phyloP scores from a whole-genome alignment of 1,139 yeast genomes.

The Yarrowia galli region DNA sequence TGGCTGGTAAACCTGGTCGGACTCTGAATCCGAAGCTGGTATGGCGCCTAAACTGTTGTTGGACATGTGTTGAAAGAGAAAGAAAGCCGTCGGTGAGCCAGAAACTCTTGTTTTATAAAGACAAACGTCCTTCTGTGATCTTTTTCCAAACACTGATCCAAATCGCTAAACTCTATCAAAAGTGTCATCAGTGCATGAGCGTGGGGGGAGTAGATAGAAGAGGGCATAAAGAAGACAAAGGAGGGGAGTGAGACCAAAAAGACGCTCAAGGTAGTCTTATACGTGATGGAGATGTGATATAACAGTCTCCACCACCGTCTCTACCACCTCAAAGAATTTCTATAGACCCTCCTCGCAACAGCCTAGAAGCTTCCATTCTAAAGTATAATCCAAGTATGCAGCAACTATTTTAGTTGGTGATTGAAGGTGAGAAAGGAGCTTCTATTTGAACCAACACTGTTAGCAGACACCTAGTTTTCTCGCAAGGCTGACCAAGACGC shows the following conservation, averaged over 20 bases:
- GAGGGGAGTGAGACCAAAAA: too few relatives aligned
- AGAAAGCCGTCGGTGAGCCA: not conserved
- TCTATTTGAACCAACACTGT: too few relatives aligned
- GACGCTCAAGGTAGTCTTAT: too few relatives aligned
- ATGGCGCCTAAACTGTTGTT: constrained; percentile 29
- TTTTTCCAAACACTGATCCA: constrained; percentile 22
- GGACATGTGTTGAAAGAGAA: not conserved
- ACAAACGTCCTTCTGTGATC: not conserved
- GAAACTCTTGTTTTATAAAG: too few relatives aligned
- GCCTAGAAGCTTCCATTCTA: constrained; percentile 9
- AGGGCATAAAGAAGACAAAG: too few relatives aligned
- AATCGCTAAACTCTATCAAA: constrained; percentile 4
- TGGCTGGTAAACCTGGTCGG: not conserved
- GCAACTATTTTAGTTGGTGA: not conserved
- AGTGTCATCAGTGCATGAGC: constrained; percentile 19
- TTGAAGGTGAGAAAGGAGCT: too few relatives aligned
- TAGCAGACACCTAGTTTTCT: too few relatives aligned
- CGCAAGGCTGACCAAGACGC: too few relatives aligned
- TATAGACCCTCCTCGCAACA: not conserved
- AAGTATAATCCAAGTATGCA: not conserved
- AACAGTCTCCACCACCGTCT: not conserved
- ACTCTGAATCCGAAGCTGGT: constrained; percentile 26
- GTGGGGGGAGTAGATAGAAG: too few relatives aligned
- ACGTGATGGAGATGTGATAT: not conserved
- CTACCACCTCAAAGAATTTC: not conserved